Evolutionary conservation across 1,284 basidiomycete species (phyloP).

Genomic region (Gomphus sp.): DNA sequence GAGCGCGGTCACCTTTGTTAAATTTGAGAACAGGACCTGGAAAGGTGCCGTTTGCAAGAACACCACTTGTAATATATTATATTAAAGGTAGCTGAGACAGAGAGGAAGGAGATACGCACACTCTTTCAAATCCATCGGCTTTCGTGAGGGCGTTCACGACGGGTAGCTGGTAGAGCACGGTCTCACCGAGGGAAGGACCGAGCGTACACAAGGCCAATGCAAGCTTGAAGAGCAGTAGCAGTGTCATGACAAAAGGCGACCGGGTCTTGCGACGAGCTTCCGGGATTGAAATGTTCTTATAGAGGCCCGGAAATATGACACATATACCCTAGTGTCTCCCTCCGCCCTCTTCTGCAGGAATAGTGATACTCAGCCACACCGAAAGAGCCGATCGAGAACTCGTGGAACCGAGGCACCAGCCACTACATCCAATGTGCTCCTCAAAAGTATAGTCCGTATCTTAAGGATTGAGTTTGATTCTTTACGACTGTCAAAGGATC

Average conservation of each 20-base stretch:
- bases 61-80: slow-evolving; percentile 4
- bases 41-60: slow-evolving; percentile 14
- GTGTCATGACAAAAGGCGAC: not conserved
- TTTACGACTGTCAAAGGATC: too few species aligned
- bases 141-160: slow-evolving; percentile 13
- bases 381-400: too few species aligned
- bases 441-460: too few species aligned
- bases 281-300: not conserved
- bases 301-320: not conserved
- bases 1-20: slow-evolving; percentile 15
- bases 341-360: too few species aligned
- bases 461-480: too few species aligned
- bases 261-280: not conserved
- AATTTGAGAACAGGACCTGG: slow-evolving; percentile 16
- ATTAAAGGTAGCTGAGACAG: not conserved
- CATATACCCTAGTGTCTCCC: not conserved
- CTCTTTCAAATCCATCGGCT: slow-evolving; percentile 23
- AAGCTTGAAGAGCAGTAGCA: not conserved
- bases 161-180: slow-evolving; percentile 10
- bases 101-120: slow-evolving; percentile 16
- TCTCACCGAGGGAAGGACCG: not conserved
- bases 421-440: too few species aligned
- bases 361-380: too few species aligned
- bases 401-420: too few species aligned
- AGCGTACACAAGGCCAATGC: not conserved